These are phyloP conservation scores for Gaertneriomyces semiglobifer DNA, from an alignment of 192 early-diverging fungal genomes.

Conservation along the genomic window DNA sequence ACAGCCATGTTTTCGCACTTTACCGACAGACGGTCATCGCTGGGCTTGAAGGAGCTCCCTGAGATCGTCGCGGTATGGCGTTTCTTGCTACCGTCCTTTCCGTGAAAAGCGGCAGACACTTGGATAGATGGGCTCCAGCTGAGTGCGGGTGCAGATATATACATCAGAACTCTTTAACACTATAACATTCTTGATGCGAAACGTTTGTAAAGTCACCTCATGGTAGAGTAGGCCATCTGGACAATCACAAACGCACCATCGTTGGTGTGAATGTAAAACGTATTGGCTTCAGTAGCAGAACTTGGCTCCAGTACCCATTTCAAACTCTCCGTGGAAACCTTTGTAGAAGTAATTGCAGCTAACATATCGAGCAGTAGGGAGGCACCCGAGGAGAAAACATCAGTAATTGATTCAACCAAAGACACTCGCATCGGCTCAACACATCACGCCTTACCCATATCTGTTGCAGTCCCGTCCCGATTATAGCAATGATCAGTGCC, in stretches of 20 bases:
- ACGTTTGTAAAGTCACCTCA: conserved; percentile 34
- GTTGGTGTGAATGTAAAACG: conserved; percentile 75
- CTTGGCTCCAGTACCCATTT: conserved; percentile 40
- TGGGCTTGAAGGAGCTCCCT: conserved; percentile 67
- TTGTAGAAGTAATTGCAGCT: not conserved
- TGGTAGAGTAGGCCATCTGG: conserved; percentile 82
- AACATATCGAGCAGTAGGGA: no score
- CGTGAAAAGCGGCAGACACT: conserved; percentile 64
- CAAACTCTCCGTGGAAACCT: conserved; percentile 27
- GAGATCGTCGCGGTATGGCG: conserved; percentile 65
- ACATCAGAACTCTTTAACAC: conserved; percentile 12
- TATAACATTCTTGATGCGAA: not conserved
- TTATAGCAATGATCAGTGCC: no score
- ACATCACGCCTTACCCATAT: no score
- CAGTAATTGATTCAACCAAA: no score
- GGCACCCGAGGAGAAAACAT: no score
- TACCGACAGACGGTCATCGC: conserved; percentile 69
- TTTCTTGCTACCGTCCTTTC: conserved; percentile 54
- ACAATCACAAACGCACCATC: conserved; percentile 77
- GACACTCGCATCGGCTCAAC: no score
- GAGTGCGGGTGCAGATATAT: not conserved
- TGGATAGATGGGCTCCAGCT: conserved; percentile 24
- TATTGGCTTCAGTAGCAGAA: conserved; percentile 80
- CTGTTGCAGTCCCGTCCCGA: no score
- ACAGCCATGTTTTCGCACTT: conserved; percentile 74